These are phyloP conservation scores for Moesziomyces aphidis DNA, from an alignment of 1,284 basidiomycete species.

Conservation along the genomic window DNA sequence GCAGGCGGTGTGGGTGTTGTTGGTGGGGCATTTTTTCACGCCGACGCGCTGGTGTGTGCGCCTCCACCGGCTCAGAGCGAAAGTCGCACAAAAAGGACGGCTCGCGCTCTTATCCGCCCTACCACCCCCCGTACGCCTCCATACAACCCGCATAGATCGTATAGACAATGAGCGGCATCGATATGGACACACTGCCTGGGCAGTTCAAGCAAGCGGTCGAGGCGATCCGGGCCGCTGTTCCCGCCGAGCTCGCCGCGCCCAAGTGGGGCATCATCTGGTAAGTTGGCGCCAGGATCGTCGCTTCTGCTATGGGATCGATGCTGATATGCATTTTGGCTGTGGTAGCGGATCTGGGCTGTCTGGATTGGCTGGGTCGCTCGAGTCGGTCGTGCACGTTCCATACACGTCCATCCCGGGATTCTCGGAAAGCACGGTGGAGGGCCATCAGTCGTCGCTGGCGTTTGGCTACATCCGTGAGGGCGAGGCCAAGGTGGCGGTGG, in stretches of 20 bases:
- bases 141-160: neutral
- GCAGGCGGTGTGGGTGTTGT: no score
- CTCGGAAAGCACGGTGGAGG: slow-evolving; percentile 72
- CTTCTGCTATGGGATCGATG: neutral
- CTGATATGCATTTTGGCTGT: neutral
- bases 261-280: slow-evolving; percentile 61
- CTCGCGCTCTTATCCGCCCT: no score
- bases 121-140: neutral
- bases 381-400: slow-evolving; percentile 37
- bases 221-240: slow-evolving; percentile 31
- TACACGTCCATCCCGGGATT: slow-evolving; percentile 57
- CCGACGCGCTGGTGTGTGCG: no score
- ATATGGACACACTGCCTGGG: slow-evolving; percentile 27
- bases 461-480: slow-evolving; percentile 76
- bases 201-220: slow-evolving; percentile 44
- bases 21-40: no score
- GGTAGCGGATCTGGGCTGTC: slow-evolving; percentile 51
- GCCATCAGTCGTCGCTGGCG: slow-evolving; percentile 80
- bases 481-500: slow-evolving; percentile 73
- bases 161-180: slow-evolving; percentile 2
- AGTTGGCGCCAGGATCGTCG: neutral
- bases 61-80: no score
- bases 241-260: slow-evolving; percentile 36
- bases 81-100: no score
- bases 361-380: slow-evolving; percentile 40